Base-by-base conservation (phyloP, 306 rosid species). In the Sindora glabra region DNA sequence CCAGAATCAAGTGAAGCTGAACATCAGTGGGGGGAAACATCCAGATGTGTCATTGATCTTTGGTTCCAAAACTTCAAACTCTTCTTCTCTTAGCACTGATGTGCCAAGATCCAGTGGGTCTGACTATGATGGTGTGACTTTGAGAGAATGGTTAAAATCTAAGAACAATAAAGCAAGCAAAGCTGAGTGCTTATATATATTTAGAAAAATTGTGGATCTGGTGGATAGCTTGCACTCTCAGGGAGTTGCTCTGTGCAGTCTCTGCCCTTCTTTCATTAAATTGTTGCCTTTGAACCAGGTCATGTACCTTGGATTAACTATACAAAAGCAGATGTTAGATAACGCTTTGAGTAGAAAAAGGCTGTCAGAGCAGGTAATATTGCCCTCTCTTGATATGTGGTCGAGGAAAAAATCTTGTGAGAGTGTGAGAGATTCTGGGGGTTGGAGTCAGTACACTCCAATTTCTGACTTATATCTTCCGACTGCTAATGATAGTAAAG, bases 91-190 rank as follows among this genome's bases (percentile, higher is more conserved):
- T 30, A 41, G 27, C 39, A 62, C 70, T 59, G 36, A 63, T 23
- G 60, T 54, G 67, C 68, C 40, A 21, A 74, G 68, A 68, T 24
- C 48, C 25, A 64, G 45, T 53, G 79, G 39, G 68, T 77, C 83
- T 72, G 79, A 65, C 61, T 62, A 59, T 59, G 79, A 62, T 68
- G 95, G 86, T 13, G 68, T 79, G 69, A 85, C 71, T 70, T 68
- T 91, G 72, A 83, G 95, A 79, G 89, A 87, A 45, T 91, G 98
- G 96, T 76, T 91, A 69, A 83, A 74, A 70, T 59, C 17, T 51
- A 77, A 68, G 49, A 60, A 41, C 54, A 81, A 60, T 49, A 80
- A 65, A 67, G 81, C 63, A 26, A 78, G 76, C 60, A 91, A 85
- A 79, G 67, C 44, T 47, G 86, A 79, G 64, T 62, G 85, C 70